Conservation (phyloP, 768 basidiomycete species). For the Suillus clintonianus region DNA sequence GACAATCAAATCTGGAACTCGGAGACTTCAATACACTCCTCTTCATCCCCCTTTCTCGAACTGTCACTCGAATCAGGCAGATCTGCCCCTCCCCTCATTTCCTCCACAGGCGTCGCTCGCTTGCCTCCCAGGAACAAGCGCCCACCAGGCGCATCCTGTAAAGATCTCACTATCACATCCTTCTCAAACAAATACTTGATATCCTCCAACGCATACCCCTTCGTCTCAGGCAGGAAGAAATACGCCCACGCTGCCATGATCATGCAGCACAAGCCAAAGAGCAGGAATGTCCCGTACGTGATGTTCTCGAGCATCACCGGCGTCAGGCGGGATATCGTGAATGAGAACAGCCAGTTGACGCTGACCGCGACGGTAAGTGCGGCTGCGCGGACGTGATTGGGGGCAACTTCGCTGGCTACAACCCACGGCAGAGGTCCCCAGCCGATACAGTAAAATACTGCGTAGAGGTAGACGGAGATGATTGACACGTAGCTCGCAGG, state of each 20-base stretch:
- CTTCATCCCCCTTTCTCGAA: not conserved
- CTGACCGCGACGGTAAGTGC: constrained; percentile 39
- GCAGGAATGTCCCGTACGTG: constrained; percentile 42
- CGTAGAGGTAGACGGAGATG: constrained; percentile 48
- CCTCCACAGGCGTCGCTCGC: constrained; percentile 16
- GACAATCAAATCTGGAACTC: not conserved
- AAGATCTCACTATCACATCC: constrained; percentile 35
- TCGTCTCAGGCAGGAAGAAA: constrained; percentile 49
- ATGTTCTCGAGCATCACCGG: constrained; percentile 39
- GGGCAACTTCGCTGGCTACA: constrained; percentile 33
- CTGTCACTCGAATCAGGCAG: not conserved
- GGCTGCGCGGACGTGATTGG: constrained; percentile 44
- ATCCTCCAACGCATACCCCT: constrained; percentile 47
- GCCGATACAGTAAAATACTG: constrained; percentile 46
- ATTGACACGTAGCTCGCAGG: constrained; percentile 47
- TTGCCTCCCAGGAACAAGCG: constrained; percentile 33
- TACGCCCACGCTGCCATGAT: constrained; percentile 46
- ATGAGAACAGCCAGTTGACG: constrained; percentile 49
- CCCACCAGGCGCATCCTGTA: constrained; percentile 45
- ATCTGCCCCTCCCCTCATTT: constrained; percentile 6
- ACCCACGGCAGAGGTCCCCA: constrained; percentile 42
- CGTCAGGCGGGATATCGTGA: constrained; percentile 48
- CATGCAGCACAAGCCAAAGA: constrained; percentile 44
- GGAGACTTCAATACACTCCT: not conserved
- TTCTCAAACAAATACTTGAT: constrained; percentile 46